Evolutionary conservation across 352 stramenopile species (phyloP).

Genomic region (Blastocystis hominis): DNA sequence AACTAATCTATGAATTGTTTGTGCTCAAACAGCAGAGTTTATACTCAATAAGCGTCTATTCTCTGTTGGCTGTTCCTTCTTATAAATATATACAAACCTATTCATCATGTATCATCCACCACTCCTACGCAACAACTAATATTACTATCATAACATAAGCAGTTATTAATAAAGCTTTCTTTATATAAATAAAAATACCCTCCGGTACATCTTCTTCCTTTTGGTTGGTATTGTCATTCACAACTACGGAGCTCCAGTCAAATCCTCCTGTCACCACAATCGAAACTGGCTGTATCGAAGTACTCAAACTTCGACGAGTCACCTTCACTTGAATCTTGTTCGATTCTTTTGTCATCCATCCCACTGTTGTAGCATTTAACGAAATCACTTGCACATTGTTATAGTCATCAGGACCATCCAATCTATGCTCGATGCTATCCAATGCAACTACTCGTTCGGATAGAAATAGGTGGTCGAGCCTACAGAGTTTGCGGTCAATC

Average conservation of each 20-base stretch:
- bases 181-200: no score
- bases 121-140: no score
- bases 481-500: not conserved
- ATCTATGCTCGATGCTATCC: not conserved
- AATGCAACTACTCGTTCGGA: not conserved
- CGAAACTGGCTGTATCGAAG: not conserved
- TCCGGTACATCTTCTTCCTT: not conserved
- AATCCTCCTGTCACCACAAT: conserved; percentile 25
- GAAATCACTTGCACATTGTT: not conserved
- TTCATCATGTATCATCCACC: no score
- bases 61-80: not conserved
- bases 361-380: not conserved
- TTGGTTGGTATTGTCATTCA: not conserved
- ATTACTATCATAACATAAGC: no score
- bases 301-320: not conserved
- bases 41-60: not conserved
- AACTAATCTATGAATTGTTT: not conserved
- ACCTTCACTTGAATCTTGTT: not conserved
- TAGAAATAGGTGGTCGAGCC: not conserved
- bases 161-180: no score
- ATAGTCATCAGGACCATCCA: not conserved
- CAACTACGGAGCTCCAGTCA: not conserved
- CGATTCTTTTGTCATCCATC: no score
- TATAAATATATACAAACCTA: no score
- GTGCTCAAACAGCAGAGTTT: not conserved